Evolutionary conservation across 768 basidiomycete genomes (phyloP), one percentile per base, ranked within the genome.

Genomic region (Boletellus ananiceps): DNA sequence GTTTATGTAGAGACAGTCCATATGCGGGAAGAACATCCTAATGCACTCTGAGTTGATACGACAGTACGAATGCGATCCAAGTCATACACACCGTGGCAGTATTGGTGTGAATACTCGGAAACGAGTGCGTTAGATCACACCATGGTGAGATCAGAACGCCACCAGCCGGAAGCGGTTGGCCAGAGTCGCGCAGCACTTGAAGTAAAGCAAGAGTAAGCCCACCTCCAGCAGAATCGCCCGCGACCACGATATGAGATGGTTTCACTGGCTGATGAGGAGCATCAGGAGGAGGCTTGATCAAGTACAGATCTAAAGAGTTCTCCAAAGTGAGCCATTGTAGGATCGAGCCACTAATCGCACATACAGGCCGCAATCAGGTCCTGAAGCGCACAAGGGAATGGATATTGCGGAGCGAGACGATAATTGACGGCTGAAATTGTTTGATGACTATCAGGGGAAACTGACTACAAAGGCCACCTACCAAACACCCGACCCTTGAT

Each of bases 151-250:
- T 86, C 35, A 97, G 71, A 15, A 95, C 75, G 1, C 83, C 93
- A 7, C 93, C 96, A 2, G 93, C 90, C 4, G 94, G 95, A 39
- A 79, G 55, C 5, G 93, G 93, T 19, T 94, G 72, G 2, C 81
- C 84, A 0, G 78, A 70, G 66, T 99, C 96, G 14, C 96, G 86
- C 40, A 99, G 79, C 9, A 88, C 76, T 67, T 93, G 90, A 4
- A 99, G 76, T 25, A 96, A 73, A 4, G 93, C 86, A 43, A 97
- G 70, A 1, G 82, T 78, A 12, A 97, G 72, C 0, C 92, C 93
- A 8, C 93, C 96, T 6, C 96, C 96, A 0, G 95, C 94, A 18
- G 91, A 93, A 69, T 93, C 93, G 3, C 96, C 96, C 0, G 84
- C 84, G 15, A 98, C 71, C 11, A 97, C 78, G 32, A 99, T 86